Base-by-base conservation (phyloP, 495 filamentous ascomycete genomes). In the Pseudomonodictys pantanalensis region DNA sequence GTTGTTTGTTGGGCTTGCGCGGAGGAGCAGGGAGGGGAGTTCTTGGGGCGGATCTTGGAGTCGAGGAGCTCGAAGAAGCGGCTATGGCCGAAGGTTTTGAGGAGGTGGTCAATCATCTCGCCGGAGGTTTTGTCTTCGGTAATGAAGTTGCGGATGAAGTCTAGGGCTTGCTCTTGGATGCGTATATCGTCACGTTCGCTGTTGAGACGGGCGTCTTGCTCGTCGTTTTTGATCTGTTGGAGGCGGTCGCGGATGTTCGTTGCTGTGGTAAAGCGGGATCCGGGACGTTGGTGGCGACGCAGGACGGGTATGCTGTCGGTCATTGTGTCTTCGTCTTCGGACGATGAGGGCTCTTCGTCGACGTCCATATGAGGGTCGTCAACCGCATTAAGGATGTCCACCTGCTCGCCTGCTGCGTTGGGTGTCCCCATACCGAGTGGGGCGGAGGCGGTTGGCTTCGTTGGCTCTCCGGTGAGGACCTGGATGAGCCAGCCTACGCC, bases 91-190 rank as follows among this genome's bases (percentile, higher is more conserved):
- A 96, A 75, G 46, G 82, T 78, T 33, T 73, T 77, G 69, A 96
- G 86, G n/a, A 97, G 71, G 54, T 83, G 81, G 61, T 96, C 91
- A 56, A 95, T 87, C 85, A 95, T 91, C 61, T 90, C 86, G 7
- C 80, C 70, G 8, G 81, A 79, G 23, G 30, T n/a, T 52, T 82
- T 83, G 9, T 75, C 69, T 11, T 86, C 86, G 54, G 84, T 86
- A 60, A 96, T 86, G n/a, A 96, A 77, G 70, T 98, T 98, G 44
- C 91, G 81, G 51, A 98, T 81, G 56, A 95, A 83, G 50, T 92
- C 87, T 28, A 97, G 81, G 0, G 84, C 90, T 70, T 97, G 91
- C 60, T 96, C 90, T 69, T 97, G 92, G 15, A 96, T 86, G 2
- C 83, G 84, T 35, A 93, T 78, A 51, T 92, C 90, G 67, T 95